phyloP scores from a whole-genome alignment of 768 basidiomycete species.

The Pilatotrama ljubarskyi region DNA sequence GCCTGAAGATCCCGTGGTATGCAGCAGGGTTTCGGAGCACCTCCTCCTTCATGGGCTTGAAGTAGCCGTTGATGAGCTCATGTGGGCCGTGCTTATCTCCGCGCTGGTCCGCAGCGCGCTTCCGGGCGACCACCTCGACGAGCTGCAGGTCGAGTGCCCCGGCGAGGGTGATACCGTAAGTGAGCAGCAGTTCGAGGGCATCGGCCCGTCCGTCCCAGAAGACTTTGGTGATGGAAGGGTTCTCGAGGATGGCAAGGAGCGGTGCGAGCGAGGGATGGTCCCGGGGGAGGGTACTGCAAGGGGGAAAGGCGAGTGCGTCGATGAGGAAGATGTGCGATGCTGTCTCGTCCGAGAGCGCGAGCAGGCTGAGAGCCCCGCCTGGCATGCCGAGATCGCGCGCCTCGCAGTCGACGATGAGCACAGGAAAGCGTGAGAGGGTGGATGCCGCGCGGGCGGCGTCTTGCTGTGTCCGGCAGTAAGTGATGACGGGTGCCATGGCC shows the following conservation, averaged over 20 bases:
- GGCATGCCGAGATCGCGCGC: slow-evolving; percentile 35
- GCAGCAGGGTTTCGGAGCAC: not conserved
- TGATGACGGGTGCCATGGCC: slow-evolving; percentile 2
- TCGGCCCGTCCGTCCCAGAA: slow-evolving; percentile 45
- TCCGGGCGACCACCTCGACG: slow-evolving; percentile 37
- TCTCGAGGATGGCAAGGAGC: slow-evolving; percentile 32
- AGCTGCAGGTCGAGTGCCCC: slow-evolving; percentile 43
- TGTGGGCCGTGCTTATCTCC: not conserved
- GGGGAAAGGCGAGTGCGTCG: slow-evolving; percentile 29
- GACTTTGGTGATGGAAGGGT: slow-evolving; percentile 34
- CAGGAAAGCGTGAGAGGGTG: slow-evolving; percentile 4
- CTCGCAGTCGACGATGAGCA: slow-evolving; percentile 41
- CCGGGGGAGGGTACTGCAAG: not conserved
- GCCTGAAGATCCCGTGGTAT: slow-evolving; percentile 1
- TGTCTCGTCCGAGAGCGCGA: slow-evolving; percentile 36
- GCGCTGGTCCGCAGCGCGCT: slow-evolving; percentile 2
- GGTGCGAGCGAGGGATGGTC: slow-evolving; percentile 28
- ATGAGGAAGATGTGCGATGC: slow-evolving; percentile 38
- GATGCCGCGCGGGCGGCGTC: slow-evolving; percentile 2
- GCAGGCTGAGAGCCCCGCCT: slow-evolving; percentile 36
- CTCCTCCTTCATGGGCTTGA: not conserved
- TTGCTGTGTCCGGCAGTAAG: slow-evolving; percentile 13
- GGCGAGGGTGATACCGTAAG: slow-evolving; percentile 30
- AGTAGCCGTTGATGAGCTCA: not conserved
- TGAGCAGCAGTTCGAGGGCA: slow-evolving; percentile 34